phyloP scores from a whole-genome alignment of 176 grass and related monocot species.

The Juncus effusus region DNA sequence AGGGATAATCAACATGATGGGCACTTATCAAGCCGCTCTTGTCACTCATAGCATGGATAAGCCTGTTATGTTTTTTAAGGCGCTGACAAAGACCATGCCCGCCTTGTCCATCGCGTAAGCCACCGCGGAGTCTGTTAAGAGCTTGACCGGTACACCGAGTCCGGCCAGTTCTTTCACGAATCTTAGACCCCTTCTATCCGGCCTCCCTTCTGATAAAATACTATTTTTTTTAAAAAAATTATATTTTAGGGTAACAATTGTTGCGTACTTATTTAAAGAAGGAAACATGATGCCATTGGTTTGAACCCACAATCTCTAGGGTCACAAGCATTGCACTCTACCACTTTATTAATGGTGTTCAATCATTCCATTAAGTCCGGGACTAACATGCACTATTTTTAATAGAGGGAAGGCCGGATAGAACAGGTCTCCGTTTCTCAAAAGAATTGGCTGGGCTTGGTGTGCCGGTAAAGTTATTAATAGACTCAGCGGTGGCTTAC shows the following conservation, averaged over 20 bases:
- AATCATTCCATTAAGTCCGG: too few species aligned
- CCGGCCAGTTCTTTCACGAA: conserved; percentile 88
- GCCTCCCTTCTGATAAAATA: conserved; percentile 75
- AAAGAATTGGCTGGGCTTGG: conserved; percentile 83
- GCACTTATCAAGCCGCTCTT: conserved; percentile 95
- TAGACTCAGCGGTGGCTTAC: conserved; percentile 96
- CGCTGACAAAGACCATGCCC: conserved; percentile 91
- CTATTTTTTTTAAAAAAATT: background rate
- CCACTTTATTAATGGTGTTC: too few species aligned
- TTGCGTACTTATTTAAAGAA: too few species aligned
- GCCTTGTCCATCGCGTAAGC: conserved; percentile 95
- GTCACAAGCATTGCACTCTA: too few species aligned
- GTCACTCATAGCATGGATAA: conserved; percentile 93
- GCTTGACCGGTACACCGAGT: conserved; percentile 80
- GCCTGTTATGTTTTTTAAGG: conserved; percentile 40
- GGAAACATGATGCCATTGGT: too few species aligned
- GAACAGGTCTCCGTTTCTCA: conserved; percentile 79
- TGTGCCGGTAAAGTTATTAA: conserved; percentile 85
- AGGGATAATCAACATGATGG: conserved; percentile 99
- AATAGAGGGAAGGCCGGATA: conserved; percentile 91
- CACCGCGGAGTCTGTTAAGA: conserved; percentile 89
- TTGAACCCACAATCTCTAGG: too few species aligned
- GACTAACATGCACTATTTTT: too few species aligned
- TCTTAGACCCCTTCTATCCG: conserved; percentile 75
- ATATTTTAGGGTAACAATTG: too few species aligned